Base-by-base conservation (phyloP, 2,329 filamentous ascomycete species). In the Colletotrichum gloeosporioides region DNA sequence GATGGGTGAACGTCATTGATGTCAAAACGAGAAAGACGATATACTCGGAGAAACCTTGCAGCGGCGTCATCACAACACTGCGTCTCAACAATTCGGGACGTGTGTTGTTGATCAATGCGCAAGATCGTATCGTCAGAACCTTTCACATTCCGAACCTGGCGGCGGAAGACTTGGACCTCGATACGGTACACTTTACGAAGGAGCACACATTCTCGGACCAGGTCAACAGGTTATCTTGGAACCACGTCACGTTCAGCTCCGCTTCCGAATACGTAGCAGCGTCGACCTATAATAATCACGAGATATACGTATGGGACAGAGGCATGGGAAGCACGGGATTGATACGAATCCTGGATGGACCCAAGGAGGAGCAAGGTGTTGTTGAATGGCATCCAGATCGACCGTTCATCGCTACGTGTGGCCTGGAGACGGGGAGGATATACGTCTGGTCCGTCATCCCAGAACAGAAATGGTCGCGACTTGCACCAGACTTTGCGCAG, bases 141-240 rank as follows among this genome's bases (percentile, higher is more conserved):
- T 94, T 99, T 79, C 92, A 95, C 78, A 90, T 99, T 79, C 97
- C 98, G 1, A 95, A 98, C 81, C 89, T 94, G 53, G 89, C 91
- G 13, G 89, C 88, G 3, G 87, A 90, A 16, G 91, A 94, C 80
- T 90, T 98, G 59, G 95, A 98, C 79, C 92, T 94, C 25, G 94
- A 98, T 80, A 96, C 94, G 32, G 94, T 99, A 81, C 94, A 96
- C 80, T 89, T 99, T 55, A 95, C 97, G 55, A 92, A 98, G 15
- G 96, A 99, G 85, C 97, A 99, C 87, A 99, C 98, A 83, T 99
- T 99, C 81, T 96, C 99, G 84, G 98, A 99, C 82, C 94, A 99
- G 6, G 97, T 99, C 67, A 99, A 99, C 82, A 93, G 95, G 61
- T 87, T 99, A 15, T 96, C 95, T 8, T 99, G 97, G 97, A 99